Evolutionary conservation across 2,329 filamentous ascomycete genomes (phyloP).

Genomic region (Xylaria sp.): DNA sequence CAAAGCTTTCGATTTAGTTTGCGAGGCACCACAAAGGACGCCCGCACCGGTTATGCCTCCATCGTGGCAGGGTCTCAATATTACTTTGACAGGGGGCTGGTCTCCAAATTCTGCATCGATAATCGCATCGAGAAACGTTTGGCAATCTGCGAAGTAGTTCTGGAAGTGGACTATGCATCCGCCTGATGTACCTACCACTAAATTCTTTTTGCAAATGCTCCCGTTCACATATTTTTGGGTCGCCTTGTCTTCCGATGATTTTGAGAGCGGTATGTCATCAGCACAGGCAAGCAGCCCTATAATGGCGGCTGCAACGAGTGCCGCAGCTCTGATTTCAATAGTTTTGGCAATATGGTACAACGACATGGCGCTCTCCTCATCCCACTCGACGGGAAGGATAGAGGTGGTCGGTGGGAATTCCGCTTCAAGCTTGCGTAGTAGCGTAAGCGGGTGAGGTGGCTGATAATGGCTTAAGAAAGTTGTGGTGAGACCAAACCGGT

Average conservation of each 20-base stretch:
- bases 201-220: conserved; percentile 49
- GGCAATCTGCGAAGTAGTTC: conserved; percentile 72
- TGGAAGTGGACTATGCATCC: conserved; percentile 83
- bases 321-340: conserved; percentile 75
- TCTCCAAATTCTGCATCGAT: conserved; percentile 48
- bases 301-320: conserved; percentile 74
- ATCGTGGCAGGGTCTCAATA: conserved; percentile 63
- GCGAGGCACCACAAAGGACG: conserved; percentile 59
- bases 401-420: conserved; percentile 60
- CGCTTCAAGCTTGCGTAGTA: conserved; percentile 53
- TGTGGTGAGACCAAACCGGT: conserved; percentile 70
- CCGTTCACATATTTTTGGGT: conserved; percentile 14
- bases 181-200: conserved; percentile 80
- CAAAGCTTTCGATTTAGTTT: conserved; percentile 40
- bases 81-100: conserved; percentile 49
- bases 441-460: conserved; percentile 53
- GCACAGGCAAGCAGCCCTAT: conserved; percentile 72
- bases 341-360: conserved; percentile 72
- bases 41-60: conserved; percentile 67
- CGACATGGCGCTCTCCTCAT: conserved; percentile 59
- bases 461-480: conserved; percentile 74
- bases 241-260: conserved; percentile 19
- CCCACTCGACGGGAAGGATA: conserved; percentile 64
- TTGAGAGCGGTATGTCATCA: conserved; percentile 61
- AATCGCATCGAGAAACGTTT: conserved; percentile 67